Evolutionary conservation across 2,329 filamentous ascomycete species (phyloP).

Genomic region (Alternaria angustiovoidea): DNA sequence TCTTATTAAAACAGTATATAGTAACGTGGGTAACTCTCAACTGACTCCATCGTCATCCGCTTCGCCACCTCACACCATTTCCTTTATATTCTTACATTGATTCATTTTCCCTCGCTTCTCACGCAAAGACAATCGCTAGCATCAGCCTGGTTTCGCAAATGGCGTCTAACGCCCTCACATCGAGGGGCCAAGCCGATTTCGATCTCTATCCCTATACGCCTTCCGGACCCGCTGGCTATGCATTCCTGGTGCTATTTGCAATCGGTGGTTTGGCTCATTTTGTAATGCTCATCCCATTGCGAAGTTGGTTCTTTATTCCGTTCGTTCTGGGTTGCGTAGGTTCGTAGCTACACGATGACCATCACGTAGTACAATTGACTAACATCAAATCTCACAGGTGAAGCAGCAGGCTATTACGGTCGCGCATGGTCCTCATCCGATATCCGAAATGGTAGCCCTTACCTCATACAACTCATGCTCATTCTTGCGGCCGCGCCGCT

Average conservation of each 20-base stretch:
- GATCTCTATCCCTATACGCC: conserved; percentile 28
- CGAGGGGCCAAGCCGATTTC: conserved; percentile 22
- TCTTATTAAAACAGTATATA: neutral
- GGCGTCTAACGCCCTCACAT: neutral
- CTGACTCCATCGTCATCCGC: neutral
- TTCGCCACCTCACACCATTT: too few species aligned
- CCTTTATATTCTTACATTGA: neutral
- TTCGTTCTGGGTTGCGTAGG: conserved; percentile 63
- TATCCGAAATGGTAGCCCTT: conserved; percentile 34
- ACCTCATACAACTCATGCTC: conserved; percentile 55
- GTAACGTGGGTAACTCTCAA: neutral
- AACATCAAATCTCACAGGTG: conserved; percentile 14
- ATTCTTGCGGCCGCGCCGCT: conserved; percentile 58
- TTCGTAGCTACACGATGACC: conserved; percentile 34
- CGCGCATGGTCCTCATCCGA: conserved; percentile 23
- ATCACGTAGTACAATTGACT: neutral
- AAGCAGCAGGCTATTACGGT: conserved; percentile 29
- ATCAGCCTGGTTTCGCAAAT: neutral
- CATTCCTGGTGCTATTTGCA: conserved; percentile 24
- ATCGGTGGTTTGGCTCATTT: conserved; percentile 18
- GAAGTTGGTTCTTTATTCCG: conserved; percentile 59
- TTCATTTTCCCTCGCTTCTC: neutral
- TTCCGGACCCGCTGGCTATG: conserved; percentile 22
- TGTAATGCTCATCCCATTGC: conserved; percentile 14
- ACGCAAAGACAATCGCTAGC: neutral